A percentile compares a stretch with the other conserved stretches of the same genome.
Conservation (phyloP, 192 early-diverging fungal species). For the Bifiguratus adelaidae region DNA sequence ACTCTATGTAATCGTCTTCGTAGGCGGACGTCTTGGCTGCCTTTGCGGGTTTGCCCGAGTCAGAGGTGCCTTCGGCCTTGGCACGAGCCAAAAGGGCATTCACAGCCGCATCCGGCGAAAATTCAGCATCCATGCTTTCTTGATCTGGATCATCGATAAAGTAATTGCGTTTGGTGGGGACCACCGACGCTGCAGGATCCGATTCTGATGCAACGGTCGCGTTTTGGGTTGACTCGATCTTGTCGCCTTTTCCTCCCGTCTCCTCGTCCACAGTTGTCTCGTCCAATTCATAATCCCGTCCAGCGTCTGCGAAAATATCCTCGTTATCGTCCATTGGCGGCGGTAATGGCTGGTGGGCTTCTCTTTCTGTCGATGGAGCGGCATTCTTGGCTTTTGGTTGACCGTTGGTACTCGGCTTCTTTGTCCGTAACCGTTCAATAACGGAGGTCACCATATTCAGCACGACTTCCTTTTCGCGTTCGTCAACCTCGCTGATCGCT, state of each 20-base stretch:
- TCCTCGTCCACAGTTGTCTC: constrained; percentile 6
- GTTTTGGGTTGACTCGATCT: neutral
- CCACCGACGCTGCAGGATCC: constrained; percentile 8
- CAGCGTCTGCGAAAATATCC: constrained; percentile 85
- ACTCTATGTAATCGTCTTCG: constrained; percentile 35
- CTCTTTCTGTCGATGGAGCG: constrained; percentile 10
- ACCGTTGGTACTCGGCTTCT: constrained; percentile 22
- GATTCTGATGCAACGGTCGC: constrained; percentile 9
- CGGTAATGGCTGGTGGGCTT: constrained; percentile 8
- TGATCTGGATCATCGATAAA: constrained; percentile 16
- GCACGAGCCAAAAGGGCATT: neutral
- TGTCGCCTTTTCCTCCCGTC: constrained; percentile 3
- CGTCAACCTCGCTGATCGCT: constrained; percentile 26
- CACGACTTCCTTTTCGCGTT: constrained; percentile 48
- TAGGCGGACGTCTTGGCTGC: constrained; percentile 5
- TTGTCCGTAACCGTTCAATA: constrained; percentile 22
- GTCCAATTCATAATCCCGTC: constrained; percentile 63
- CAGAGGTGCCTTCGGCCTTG: neutral
- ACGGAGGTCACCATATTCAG: constrained; percentile 63
- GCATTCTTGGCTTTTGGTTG: constrained; percentile 8
- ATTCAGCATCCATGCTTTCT: constrained; percentile 5
- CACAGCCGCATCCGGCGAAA: neutral
- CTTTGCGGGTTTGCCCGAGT: neutral
- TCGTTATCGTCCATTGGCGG: constrained; percentile 43
- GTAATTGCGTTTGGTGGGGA: constrained; percentile 12